Base-by-base conservation (phyloP, 306 rosid species). In the Gynostemma pentaphyllum region DNA sequence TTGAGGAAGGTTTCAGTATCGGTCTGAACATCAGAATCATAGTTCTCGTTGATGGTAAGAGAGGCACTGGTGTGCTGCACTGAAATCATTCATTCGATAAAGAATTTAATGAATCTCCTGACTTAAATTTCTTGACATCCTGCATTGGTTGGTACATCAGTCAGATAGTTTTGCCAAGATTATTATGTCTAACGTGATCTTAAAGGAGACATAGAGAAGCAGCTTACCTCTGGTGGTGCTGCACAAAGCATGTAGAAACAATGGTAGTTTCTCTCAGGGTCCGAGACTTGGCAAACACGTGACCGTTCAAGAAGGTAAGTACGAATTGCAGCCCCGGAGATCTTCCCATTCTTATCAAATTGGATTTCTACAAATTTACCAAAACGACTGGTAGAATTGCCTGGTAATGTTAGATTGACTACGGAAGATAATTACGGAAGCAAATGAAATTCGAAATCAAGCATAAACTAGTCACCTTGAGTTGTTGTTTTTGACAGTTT, bases 41-140 rank as follows among this genome's bases (percentile, higher is more conserved):
- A 92, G 53, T 92, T 92, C 76, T 92, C 98, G 42, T 92, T 92
- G 79, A 92, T 88, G 23, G 94, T 92, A 41, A 88, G 98, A 41
- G 98, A 88, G 72, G 96, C 98, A 79, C 98, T 88, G 1, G 96
- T 92, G 75, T 92, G 98, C 66, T 88, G 98, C 83, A 88, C 98
- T 92, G 85, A 64, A 53, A 62, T 1, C 40, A 54, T 70, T 77
- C 24, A 94, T 77, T 67, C 85, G 96, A 72, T 88, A 85, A 45
- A 88, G 90, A 88, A 74, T 53, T 94, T 61, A 85, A 88, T 54
- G 73, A 53, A 53, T 88, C 79, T 68, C 94, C 90, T 72, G 83
- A 45, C 81, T 85, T 88, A 79, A 36, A 85, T 76, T 72, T 88
- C 15, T 79, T 85, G 37, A 75, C 75, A 77, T 85, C 94, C 96